These are phyloP conservation scores for Cercospora sp. DNA, from an alignment of 2,329 filamentous ascomycete species.

Conservation along the genomic window DNA sequence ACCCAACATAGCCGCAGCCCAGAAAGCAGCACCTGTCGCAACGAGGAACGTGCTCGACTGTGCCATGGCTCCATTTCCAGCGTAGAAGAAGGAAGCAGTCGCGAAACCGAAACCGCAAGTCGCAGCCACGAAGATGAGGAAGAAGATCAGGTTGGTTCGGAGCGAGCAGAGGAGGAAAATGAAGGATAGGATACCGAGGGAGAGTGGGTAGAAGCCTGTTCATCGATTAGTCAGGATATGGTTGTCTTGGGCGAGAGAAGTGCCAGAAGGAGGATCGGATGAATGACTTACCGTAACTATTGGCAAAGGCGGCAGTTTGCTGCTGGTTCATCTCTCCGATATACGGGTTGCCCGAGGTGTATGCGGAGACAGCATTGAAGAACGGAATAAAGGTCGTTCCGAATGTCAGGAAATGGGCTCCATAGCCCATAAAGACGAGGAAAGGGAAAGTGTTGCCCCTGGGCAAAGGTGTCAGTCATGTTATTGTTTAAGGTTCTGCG, in stretches of 20 bases:
- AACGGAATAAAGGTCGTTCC: conserved; percentile 26
- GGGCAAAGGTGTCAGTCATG: background rate
- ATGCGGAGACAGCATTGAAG: conserved; percentile 26
- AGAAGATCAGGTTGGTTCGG: background rate
- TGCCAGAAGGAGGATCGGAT: background rate
- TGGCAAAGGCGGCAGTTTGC: conserved; percentile 21
- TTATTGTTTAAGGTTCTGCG: background rate
- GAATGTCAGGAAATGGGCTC: conserved; percentile 27
- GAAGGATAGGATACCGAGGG: background rate
- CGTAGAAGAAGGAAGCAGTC: background rate
- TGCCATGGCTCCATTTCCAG: background rate
- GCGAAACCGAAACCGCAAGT: background rate
- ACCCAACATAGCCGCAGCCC: background rate
- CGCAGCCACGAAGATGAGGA: background rate
- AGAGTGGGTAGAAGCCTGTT: conserved; percentile 19
- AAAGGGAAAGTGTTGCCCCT: conserved; percentile 34
- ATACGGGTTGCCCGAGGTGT: conserved; percentile 25
- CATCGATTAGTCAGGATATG: background rate
- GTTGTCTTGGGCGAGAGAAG: background rate
- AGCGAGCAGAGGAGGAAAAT: background rate
- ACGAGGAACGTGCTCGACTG: background rate
- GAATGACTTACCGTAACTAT: conserved; percentile 23
- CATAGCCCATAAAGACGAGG: conserved; percentile 32
- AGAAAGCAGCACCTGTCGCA: background rate
- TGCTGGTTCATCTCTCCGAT: conserved; percentile 19